Conservation (phyloP, 805 yeast species). For the Candida coleopterorum region DNA sequence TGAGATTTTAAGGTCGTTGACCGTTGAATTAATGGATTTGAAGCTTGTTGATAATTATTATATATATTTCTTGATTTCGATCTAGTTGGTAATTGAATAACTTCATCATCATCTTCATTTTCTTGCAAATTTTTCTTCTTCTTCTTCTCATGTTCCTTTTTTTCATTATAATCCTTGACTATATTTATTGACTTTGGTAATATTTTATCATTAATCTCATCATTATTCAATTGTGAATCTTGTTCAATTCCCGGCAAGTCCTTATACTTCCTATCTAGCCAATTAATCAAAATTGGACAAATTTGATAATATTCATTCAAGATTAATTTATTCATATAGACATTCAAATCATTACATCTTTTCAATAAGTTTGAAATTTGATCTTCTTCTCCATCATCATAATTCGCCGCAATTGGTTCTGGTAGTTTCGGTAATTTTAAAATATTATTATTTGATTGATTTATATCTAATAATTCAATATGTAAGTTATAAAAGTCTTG, state of each 20-base stretch:
- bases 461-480: slow-evolving; percentile 12
- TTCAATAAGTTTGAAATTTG: slow-evolving; percentile 14
- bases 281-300: slow-evolving; percentile 21
- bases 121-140: slow-evolving; percentile 5
- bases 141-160: slow-evolving; percentile 7
- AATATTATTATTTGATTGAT: neutral
- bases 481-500: slow-evolving; percentile 37
- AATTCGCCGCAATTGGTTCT: slow-evolving; percentile 19
- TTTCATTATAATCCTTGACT: slow-evolving; percentile 15
- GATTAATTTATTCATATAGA: slow-evolving; percentile 22
- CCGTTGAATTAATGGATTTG: slow-evolving; percentile 3
- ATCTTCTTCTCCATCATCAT: slow-evolving; percentile 6
- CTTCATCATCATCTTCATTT: slow-evolving; percentile 3
- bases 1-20: neutral
- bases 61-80: slow-evolving; percentile 26
- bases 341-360: slow-evolving; percentile 25
- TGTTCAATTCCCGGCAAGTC: slow-evolving; percentile 28
- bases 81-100: slow-evolving; percentile 15
- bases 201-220: slow-evolving; percentile 16
- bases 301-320: slow-evolving; percentile 21
- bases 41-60: slow-evolving; percentile 28
- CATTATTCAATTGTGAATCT: slow-evolving; percentile 11
- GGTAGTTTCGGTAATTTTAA: slow-evolving; percentile 28
- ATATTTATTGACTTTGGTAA: slow-evolving; percentile 18
- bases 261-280: slow-evolving; percentile 23